These are phyloP conservation scores for Chaetomium olivaceum DNA, from an alignment of 2,329 filamentous ascomycete genomes.

Conservation along the genomic window DNA sequence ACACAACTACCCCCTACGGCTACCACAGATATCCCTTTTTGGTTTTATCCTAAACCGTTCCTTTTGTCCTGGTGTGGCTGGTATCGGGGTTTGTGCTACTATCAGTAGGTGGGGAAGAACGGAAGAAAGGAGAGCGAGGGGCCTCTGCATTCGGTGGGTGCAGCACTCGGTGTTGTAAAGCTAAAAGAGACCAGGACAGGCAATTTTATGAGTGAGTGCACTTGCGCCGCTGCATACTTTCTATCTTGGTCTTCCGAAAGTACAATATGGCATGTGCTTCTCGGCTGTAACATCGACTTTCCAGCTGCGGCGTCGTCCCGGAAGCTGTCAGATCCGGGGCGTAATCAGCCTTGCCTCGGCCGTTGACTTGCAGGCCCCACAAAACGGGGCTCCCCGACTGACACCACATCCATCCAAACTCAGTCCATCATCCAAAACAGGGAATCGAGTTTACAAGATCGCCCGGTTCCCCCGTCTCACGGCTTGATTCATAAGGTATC, in stretches of 20 bases:
- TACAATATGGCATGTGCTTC: neutral
- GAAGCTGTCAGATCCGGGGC: conserved; percentile 23
- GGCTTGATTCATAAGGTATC: neutral
- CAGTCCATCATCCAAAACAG: neutral
- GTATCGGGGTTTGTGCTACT: neutral
- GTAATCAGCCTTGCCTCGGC: neutral
- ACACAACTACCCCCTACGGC: conserved; percentile 14
- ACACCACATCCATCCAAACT: neutral
- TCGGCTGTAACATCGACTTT: conserved; percentile 15
- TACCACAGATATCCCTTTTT: conserved; percentile 21
- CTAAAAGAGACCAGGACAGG: conserved; percentile 20
- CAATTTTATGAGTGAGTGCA: conserved; percentile 13
- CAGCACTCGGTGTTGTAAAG: conserved; percentile 16
- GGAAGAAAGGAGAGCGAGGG: neutral
- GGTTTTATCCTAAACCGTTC: conserved; percentile 14
- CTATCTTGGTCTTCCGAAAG: neutral
- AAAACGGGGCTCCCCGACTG: neutral
- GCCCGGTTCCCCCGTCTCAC: neutral
- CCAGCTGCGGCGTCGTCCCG: conserved; percentile 17
- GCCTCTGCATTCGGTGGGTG: neutral
- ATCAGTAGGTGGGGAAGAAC: neutral
- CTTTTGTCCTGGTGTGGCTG: conserved; percentile 19
- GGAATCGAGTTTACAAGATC: neutral
- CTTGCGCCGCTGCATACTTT: neutral
- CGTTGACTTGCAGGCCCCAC: conserved; percentile 5